Conservation (phyloP, 2,329 filamentous ascomycete genomes). For the Hymenoscyphus fructigenus region DNA sequence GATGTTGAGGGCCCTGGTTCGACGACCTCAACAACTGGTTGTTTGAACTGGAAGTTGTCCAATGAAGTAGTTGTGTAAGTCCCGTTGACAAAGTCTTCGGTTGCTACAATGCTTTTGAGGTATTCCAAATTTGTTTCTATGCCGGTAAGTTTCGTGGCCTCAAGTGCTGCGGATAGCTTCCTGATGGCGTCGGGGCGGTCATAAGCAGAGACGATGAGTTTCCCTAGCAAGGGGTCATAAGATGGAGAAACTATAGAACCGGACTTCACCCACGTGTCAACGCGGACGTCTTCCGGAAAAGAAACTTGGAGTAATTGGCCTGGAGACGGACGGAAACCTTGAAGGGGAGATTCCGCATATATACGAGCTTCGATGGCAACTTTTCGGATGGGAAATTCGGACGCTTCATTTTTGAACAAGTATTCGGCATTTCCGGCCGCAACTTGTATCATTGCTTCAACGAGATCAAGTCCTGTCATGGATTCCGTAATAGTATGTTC, state of each 20-base stretch:
- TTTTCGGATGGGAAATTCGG: constrained; percentile 49
- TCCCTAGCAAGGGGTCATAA: constrained; percentile 76
- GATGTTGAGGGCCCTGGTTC: constrained; percentile 40
- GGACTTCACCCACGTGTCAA: constrained; percentile 68
- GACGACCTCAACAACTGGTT: constrained; percentile 39
- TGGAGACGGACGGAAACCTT: constrained; percentile 61
- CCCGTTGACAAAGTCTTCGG: constrained; percentile 32
- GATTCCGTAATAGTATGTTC: constrained; percentile 28
- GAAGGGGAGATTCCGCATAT: constrained; percentile 68
- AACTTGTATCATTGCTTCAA: constrained; percentile 32
- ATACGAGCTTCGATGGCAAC: constrained; percentile 71
- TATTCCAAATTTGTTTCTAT: constrained; percentile 55
- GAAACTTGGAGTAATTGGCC: constrained; percentile 40
- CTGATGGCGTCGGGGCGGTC: constrained; percentile 60
- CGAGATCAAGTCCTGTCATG: constrained; percentile 27
- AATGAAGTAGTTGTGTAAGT: constrained; percentile 41
- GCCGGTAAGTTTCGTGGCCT: constrained; percentile 52
- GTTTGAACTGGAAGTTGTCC: constrained; percentile 32
- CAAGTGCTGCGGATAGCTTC: constrained; percentile 59
- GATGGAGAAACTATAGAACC: constrained; percentile 71
- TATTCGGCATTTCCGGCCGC: constrained; percentile 44
- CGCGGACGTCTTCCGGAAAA: constrained; percentile 44
- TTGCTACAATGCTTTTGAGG: constrained; percentile 5
- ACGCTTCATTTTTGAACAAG: constrained; percentile 17
- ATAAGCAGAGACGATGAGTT: constrained; percentile 63